phyloP scores from a whole-genome alignment of 2,329 filamentous ascomycete species.

The Cladobotryum mycophilum region DNA sequence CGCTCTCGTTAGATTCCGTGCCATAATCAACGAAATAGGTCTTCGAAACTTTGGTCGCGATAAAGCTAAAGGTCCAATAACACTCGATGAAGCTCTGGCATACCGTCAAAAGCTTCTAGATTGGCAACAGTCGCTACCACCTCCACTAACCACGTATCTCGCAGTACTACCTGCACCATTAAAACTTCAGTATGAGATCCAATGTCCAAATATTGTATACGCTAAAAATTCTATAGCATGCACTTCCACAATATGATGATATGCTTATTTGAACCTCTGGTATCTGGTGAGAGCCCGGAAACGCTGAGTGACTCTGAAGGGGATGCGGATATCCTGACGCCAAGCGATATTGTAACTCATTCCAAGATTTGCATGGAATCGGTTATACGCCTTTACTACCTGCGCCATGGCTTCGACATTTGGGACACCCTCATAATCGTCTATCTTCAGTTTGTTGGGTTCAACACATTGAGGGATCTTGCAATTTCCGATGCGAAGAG shows the following conservation, averaged over 20 bases:
- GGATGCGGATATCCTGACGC: neutral
- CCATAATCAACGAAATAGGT: too few species aligned
- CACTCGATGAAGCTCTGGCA: too few species aligned
- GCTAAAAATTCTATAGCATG: neutral
- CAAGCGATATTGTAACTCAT: neutral
- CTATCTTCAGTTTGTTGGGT: too few species aligned
- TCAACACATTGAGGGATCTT: too few species aligned
- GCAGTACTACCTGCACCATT: neutral
- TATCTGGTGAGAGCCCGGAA: too few species aligned
- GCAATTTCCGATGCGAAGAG: too few species aligned
- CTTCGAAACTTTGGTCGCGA: too few species aligned
- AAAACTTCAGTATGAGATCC: neutral
- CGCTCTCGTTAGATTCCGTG: too few species aligned
- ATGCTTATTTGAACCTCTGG: neutral
- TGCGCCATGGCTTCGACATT: slow-evolving; percentile 20
- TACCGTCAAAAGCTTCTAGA: neutral
- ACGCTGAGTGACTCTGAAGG: too few species aligned
- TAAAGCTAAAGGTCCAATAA: too few species aligned
- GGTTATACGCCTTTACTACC: slow-evolving; percentile 17
- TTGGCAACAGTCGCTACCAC: neutral
- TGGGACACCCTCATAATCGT: slow-evolving; percentile 11
- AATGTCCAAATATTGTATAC: neutral
- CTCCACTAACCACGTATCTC: neutral
- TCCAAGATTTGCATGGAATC: slow-evolving; percentile 10
- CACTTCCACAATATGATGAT: neutral